A percentile compares a stretch with the other conserved stretches of the same genome.
Evolutionary conservation across 495 filamentous ascomycete genomes (phyloP).

Genomic region (Penicillium lividum): DNA sequence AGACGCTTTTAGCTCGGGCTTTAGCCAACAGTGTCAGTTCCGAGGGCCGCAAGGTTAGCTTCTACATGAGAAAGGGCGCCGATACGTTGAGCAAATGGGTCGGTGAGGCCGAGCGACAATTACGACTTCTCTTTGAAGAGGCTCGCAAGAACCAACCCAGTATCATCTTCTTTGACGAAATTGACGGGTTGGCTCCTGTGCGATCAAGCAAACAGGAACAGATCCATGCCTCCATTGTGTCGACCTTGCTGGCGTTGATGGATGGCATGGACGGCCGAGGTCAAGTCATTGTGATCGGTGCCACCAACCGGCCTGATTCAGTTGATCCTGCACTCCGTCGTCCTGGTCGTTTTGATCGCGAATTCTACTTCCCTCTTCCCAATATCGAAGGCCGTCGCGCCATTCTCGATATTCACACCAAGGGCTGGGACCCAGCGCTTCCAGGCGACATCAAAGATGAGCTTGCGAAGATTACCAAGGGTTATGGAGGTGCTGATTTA

Average conservation of each 20-base stretch:
- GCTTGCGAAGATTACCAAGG: constrained; percentile 85
- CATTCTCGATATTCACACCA: constrained; percentile 95
- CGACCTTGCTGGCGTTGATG: constrained; percentile 93
- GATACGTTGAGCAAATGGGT: constrained; percentile 99
- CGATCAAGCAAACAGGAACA: constrained; percentile 97
- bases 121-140: constrained; percentile 92
- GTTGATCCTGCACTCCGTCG: constrained; percentile 97
- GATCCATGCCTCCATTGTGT: constrained; percentile 97
- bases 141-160: constrained; percentile 92
- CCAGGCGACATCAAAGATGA: constrained; percentile 75
- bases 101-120: constrained; percentile 92
- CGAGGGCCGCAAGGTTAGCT: constrained; percentile 89
- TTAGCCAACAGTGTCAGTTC: constrained; percentile 78
- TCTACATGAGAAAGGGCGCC: constrained; percentile 98
- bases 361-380: constrained; percentile 96
- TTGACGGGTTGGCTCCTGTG: constrained; percentile 93
- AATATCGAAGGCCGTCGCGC: constrained; percentile 72
- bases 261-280: constrained; percentile 99
- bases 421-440: constrained; percentile 82
- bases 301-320: constrained; percentile 96
- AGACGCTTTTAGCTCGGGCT: constrained; percentile 90
- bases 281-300: constrained; percentile 97
- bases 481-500: constrained; percentile 93
- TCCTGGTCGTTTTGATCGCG: constrained; percentile 93
- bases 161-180: constrained; percentile 99